Conservation (phyloP, 1,139 yeast genomes). For the Candida buenavistaensis region DNA sequence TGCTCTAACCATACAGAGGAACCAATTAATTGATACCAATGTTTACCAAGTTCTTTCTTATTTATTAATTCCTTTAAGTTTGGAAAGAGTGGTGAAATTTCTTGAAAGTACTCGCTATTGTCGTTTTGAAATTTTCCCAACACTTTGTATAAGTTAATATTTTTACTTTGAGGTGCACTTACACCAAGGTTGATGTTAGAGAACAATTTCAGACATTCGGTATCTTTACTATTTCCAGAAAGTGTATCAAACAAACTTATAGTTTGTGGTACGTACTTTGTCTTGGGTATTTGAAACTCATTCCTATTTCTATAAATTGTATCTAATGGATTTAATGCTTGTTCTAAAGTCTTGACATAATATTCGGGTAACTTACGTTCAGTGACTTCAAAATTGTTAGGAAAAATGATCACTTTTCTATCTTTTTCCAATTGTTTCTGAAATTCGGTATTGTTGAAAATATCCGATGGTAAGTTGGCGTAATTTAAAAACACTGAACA, state of each 20-base stretch:
- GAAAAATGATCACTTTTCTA: conserved; percentile 3
- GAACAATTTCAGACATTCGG: conserved; percentile 1
- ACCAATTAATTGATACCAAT: conserved; percentile 33
- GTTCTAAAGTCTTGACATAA: conserved; percentile 1
- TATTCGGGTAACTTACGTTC: conserved; percentile 2
- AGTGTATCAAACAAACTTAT: conserved; percentile 2
- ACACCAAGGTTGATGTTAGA: background rate
- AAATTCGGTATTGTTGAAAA: background rate
- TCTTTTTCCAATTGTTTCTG: background rate
- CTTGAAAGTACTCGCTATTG: conserved; percentile 5
- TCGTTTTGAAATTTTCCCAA: conserved; percentile 13
- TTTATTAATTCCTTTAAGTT: background rate
- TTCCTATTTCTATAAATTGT: conserved; percentile 2
- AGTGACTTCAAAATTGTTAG: conserved; percentile 1
- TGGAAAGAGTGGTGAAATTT: conserved; percentile 2
- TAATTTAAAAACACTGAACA: background rate
- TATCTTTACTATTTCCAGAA: background rate
- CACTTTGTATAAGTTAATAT: conserved; percentile 15
- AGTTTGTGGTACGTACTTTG: background rate
- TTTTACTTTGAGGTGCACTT: conserved; percentile 2
- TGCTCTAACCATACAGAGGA: conserved; percentile 33
- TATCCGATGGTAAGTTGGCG: background rate
- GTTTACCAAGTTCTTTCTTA: conserved; percentile 8
- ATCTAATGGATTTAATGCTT: conserved; percentile 4
- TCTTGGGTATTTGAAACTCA: background rate